These are phyloP conservation scores for Berberis vulgaris DNA, from an alignment of 164 flowering plant species.

Conservation along the genomic window DNA sequence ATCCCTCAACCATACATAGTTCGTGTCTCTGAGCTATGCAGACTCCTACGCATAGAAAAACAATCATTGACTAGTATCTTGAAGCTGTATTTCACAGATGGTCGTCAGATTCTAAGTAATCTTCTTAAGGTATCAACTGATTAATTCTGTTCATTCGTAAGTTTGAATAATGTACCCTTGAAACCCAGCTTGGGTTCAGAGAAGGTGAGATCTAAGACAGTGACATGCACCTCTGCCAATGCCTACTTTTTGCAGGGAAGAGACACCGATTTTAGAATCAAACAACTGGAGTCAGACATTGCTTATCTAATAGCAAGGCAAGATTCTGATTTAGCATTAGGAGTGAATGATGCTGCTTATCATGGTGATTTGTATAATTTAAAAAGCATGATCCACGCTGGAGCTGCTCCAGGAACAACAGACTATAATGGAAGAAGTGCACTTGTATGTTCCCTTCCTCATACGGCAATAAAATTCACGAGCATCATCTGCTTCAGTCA, in stretches of 20 bases:
- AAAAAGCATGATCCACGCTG: slow-evolving; percentile 39
- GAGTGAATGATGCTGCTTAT: slow-evolving; percentile 47
- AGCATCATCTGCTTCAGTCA: too few relatives aligned
- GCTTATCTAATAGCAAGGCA: slow-evolving; percentile 36
- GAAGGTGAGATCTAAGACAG: too few relatives aligned
- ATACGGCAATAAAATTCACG: too few relatives aligned
- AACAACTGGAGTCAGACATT: slow-evolving; percentile 45
- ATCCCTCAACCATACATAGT: slow-evolving; percentile 20
- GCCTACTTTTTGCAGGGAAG: slow-evolving; percentile 28
- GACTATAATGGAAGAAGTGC: slow-evolving; percentile 63
- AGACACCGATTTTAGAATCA: slow-evolving; percentile 25
- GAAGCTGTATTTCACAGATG: slow-evolving; percentile 29
- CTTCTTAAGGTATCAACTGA: slow-evolving; percentile 26
- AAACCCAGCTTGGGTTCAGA: too few relatives aligned
- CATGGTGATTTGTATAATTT: slow-evolving; percentile 47
- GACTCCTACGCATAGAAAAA: slow-evolving; percentile 36
- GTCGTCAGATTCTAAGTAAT: slow-evolving; percentile 26
- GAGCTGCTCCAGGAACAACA: slow-evolving; percentile 45
- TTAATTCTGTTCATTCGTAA: too few relatives aligned
- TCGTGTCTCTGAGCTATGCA: slow-evolving; percentile 26
- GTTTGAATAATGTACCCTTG: too few relatives aligned
- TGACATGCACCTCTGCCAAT: too few relatives aligned
- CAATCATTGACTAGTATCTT: slow-evolving; percentile 27
- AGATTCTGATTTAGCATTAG: slow-evolving; percentile 46
- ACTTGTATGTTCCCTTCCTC: slow-evolving; percentile 27